Base-by-base conservation (phyloP, 306 rosid genomes). In the Glycyrrhiza uralensis region DNA sequence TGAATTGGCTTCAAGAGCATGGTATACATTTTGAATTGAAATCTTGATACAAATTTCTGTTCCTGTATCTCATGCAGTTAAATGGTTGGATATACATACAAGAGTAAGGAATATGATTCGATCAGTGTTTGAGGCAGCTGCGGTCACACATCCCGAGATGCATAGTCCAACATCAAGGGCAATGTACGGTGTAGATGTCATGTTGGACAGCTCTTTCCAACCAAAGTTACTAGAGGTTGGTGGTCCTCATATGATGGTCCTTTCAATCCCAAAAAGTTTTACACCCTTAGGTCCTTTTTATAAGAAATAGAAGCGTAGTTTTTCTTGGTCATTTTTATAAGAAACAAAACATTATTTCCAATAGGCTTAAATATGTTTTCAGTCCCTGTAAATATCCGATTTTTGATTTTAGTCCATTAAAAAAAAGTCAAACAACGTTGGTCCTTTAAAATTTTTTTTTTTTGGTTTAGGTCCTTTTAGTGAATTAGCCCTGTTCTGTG, bases 221-320 rank as follows among this genome's bases (percentile, higher is more conserved):
- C 98, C 97, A 0, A 94, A 89, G 88, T 75, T 94, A 73, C 69
- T 94, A 54, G 98, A 94, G 98, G 97, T 94, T 80, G 75, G 89
- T 24, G 45, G 52, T 35, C 23, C 24, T 75, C 58, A 36, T 35
- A 44, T 5, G 7, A 49, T 20, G 17, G 26, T 66, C 58, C 36
- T 50, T 47, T 69, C 46, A 35, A 20, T 7, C 55, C 70, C 26
- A 4, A 4, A 5, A 12, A n/a, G 58, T 39, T 69, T 28, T 49
- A n/a, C n/a, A n/a, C n/a, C n/a, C n/a, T n/a, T n/a, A n/a, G n/a
- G n/a, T n/a, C n/a, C n/a, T n/a, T n/a, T n/a, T n/a, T n/a, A n/a
- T n/a, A n/a, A n/a, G n/a, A n/a, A n/a, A n/a, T n/a, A n/a, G n/a
- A n/a, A n/a, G n/a, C n/a, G n/a, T n/a, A n/a, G n/a, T n/a, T n/a